Evolutionary conservation across 2,329 filamentous ascomycete species (phyloP), one percentile per base, ranked within the genome.

Genomic region (Fusarium nurragi): DNA sequence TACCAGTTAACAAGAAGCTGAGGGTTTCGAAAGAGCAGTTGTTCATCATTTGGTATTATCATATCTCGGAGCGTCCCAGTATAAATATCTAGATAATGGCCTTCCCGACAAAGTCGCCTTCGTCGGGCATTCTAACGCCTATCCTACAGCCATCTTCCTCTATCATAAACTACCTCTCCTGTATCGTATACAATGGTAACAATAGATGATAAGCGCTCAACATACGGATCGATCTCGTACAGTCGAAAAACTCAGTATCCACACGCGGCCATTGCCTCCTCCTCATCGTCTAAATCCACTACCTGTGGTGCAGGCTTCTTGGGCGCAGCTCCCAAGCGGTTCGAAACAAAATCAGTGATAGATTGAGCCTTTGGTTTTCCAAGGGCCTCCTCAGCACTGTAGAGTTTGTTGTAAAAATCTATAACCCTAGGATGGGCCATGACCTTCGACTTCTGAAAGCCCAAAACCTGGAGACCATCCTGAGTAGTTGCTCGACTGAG

Each of bases 391-490:
- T 92, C 91, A 5, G 90, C 92, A 60, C 88, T 89, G 70, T 90
- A 91, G 32, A 99, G 80, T 71, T 92, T 90, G 63, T 87, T 84
- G 76, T 99, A 99, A 74, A 99, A 99, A 3, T 84, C 84, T 7
- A 92, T 84, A 18, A 99, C 95, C 70, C 88, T 88, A 2, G 92
- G 89, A 74, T 99, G 95, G 4, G 96, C 95, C 88, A 97, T 94
- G 23, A 99, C 94, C 78, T 96, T 98, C 61, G 81, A 85, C 67
- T 92, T 91, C 71, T 97, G 91, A 71, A 99, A 99, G 32, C 92
- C 86, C 45, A 94, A 77, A 13, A 99, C 94, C 74, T 97, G 93
- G 19, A 99, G 80, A 1, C 95, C 95, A 18, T 88, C 85, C 79
- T 97, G 93, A 57, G 85, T 91, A 2, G 93, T 97, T 14, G 95